phyloP scores from a whole-genome alignment of 2,329 filamentous ascomycete species.

The Venturia pyrina region DNA sequence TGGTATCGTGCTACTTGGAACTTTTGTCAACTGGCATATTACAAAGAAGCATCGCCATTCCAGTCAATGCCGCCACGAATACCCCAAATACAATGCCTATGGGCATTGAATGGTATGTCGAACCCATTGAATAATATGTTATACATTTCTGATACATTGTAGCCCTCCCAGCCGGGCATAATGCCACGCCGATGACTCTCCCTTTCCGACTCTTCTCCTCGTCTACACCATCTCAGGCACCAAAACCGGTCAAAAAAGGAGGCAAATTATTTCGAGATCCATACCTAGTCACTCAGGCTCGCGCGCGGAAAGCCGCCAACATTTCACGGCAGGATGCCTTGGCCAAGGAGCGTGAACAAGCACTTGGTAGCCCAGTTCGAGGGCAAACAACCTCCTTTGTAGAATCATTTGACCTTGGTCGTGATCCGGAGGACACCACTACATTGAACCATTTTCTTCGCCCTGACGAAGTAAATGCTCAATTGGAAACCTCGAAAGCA shows the following conservation, averaged over 20 bases:
- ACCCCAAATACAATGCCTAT: constrained; percentile 33
- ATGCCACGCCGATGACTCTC: constrained; percentile 30
- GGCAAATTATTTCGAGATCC: constrained; percentile 64
- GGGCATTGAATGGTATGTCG: constrained; percentile 26
- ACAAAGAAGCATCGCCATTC: constrained; percentile 10
- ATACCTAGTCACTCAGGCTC: constrained; percentile 69
- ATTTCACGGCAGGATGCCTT: constrained; percentile 64
- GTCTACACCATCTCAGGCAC: constrained; percentile 49
- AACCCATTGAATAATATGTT: too few species aligned
- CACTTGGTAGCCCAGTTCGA: constrained; percentile 67
- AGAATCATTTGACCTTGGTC: constrained; percentile 62
- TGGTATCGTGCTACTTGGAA: not conserved
- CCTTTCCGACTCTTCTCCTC: constrained; percentile 49
- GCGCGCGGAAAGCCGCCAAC: constrained; percentile 77
- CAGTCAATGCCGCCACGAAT: constrained; percentile 38
- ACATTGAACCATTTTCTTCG: constrained; percentile 67
- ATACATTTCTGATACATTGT: not conserved
- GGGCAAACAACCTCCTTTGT: constrained; percentile 75
- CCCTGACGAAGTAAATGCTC: constrained; percentile 54
- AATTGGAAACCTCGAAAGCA: constrained; percentile 56
- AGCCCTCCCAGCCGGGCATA: constrained; percentile 1
- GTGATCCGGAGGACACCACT: constrained; percentile 22
- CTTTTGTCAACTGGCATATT: constrained; percentile 4
- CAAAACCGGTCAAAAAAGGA: constrained; percentile 35
- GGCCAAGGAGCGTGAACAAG: constrained; percentile 50